These are phyloP conservation scores for Rosa chinensis DNA, from an alignment of 306 rosid species.

Conservation along the genomic window DNA sequence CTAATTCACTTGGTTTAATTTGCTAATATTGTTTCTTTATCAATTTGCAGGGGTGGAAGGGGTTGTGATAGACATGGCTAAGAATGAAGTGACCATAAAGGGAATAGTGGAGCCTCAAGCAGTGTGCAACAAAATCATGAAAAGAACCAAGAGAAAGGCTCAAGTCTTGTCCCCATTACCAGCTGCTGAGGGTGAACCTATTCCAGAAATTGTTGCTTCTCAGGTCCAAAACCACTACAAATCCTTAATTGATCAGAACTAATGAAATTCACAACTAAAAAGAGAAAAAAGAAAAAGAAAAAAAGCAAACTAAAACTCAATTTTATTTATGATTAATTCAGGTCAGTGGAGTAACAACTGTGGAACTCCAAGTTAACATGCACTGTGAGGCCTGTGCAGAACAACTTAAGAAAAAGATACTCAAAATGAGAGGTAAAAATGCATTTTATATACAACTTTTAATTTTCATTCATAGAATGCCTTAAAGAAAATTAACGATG, in stretches of 20 bases:
- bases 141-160: slow-evolving; percentile 63
- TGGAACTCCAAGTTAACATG: slow-evolving; percentile 91
- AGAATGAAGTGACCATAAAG: slow-evolving; percentile 74
- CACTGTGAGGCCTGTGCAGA: slow-evolving; percentile 96
- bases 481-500: neutral
- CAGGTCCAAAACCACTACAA: slow-evolving; percentile 46
- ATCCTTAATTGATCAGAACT: neutral
- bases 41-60: slow-evolving; percentile 65
- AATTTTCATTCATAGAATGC: neutral
- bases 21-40: neutral
- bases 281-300: neutral
- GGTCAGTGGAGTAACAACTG: slow-evolving; percentile 68
- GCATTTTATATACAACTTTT: neutral
- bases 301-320: neutral
- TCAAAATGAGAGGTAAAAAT: slow-evolving; percentile 85
- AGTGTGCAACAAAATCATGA: slow-evolving; percentile 56
- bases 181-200: slow-evolving; percentile 73
- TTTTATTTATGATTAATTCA: slow-evolving; percentile 23
- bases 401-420: slow-evolving; percentile 85
- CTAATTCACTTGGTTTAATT: neutral
- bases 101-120: slow-evolving; percentile 86
- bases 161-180: slow-evolving; percentile 74
- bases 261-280: neutral
- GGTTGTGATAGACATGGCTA: slow-evolving; percentile 59
- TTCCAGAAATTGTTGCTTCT: slow-evolving; percentile 72